Base-by-base conservation (phyloP, 129 eudicot species). In the Centrapalus pauciflorus region DNA sequence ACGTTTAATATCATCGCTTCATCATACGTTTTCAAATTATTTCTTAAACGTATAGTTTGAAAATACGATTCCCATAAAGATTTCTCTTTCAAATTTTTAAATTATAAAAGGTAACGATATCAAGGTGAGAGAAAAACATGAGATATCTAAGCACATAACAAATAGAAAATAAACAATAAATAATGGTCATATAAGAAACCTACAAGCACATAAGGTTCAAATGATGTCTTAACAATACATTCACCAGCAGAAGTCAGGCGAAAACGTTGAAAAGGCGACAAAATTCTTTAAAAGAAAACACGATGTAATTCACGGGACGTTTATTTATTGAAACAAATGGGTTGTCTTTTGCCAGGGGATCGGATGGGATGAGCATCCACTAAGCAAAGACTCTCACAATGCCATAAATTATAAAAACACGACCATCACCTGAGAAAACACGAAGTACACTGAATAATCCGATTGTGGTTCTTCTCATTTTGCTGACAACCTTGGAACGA, bases 311-410 rank as follows among this genome's bases (percentile, higher is more conserved):
- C 45, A 55, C 10, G 54, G 7, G 4, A 16, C 14, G 13, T 66
- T 57, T 74, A 66, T 66, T 74, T 74, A 57, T 66, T 74, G 58
- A 74, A 66, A 74, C 62, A 56, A 75, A 75, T 55, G 59, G 64
- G 41, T 2, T 50, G 57, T 62, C 77, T 37, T 59, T 62, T 28
- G 45, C 64, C 55, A 50, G 9, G 55, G 34, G 2, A 7, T 20
- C 11, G 41, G 29, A 32, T 64, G 56, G 27, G 27, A 27, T 37
- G 14, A 25, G 26, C 52, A 23, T 57, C 70, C 54, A 35, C 70
- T 17, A 72, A 72, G 52, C 70, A 51, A 71, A 71, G 55, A 57
- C 64, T 73, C 50, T 73, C 50, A 48, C 58, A 65, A 64, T 59
- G 55, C 24, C 79, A 56, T 56, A 58, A 46, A 74, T 57, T 66